Conservation (phyloP, 148 eudicot genomes). For the Amaranthus hypochondriacus region DNA sequence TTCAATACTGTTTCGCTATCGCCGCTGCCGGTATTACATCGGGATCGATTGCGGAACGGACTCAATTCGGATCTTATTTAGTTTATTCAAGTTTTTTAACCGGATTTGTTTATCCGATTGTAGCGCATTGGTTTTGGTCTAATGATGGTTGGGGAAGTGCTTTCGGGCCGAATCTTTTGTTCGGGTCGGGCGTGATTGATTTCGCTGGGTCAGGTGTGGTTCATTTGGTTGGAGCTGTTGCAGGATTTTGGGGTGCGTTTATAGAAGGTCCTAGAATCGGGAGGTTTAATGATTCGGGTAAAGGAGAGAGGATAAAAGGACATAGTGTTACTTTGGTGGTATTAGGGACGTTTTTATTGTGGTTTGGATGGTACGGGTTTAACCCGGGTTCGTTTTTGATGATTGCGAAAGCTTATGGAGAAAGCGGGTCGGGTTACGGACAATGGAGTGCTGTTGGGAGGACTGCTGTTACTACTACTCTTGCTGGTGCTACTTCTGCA, state of each 20-base stretch:
- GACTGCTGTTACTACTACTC: slow-evolving; percentile 44
- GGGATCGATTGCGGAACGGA: slow-evolving; percentile 25
- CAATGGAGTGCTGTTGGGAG: slow-evolving; percentile 53
- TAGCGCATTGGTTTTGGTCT: slow-evolving; percentile 29
- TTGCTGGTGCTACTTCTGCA: slow-evolving; percentile 47
- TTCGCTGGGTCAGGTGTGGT: slow-evolving; percentile 48
- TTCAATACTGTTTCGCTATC: slow-evolving; percentile 24
- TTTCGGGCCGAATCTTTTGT: slow-evolving; percentile 13
- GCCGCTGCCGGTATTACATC: slow-evolving; percentile 25
- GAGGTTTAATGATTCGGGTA: slow-evolving; percentile 36
- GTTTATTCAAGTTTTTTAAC: slow-evolving; percentile 21
- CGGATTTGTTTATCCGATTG: slow-evolving; percentile 26
- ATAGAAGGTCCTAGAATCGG: slow-evolving; percentile 53
- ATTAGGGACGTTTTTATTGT: slow-evolving; percentile 37
- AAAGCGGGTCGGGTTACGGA: slow-evolving; percentile 33
- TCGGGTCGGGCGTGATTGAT: slow-evolving; percentile 41
- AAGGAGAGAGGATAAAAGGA: slow-evolving; percentile 26
- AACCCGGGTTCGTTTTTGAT: slow-evolving; percentile 49
- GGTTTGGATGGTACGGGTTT: slow-evolving; percentile 38
- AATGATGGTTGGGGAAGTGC: slow-evolving; percentile 26
- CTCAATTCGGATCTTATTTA: slow-evolving; percentile 20
- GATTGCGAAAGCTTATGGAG: slow-evolving; percentile 32
- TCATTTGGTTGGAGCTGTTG: slow-evolving; percentile 43
- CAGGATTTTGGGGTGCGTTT: slow-evolving; percentile 45
- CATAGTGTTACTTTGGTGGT: slow-evolving; percentile 37